A percentile compares a stretch with the other conserved stretches of the same genome.
Evolutionary conservation across 163 green algal species (phyloP).

Genomic region (Volvox carteri): DNA sequence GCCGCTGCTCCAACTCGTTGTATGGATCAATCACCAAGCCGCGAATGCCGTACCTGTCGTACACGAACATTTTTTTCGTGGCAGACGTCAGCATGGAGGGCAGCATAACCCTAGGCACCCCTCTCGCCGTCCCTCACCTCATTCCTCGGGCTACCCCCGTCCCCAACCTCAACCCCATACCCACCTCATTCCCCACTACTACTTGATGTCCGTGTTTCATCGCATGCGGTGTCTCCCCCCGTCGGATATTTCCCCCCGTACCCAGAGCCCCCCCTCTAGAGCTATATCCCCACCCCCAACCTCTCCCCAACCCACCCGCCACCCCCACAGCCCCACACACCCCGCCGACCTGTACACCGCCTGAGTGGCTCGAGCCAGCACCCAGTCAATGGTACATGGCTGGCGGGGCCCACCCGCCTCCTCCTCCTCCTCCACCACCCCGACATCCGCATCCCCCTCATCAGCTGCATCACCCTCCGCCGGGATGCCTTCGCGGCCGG

Average conservation of each 20-base stretch:
- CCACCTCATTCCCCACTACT: too few relatives aligned
- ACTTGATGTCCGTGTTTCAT: too few relatives aligned
- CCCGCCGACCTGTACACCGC: constrained; percentile 60
- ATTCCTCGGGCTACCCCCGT: too few relatives aligned
- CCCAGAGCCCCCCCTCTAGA: too few relatives aligned
- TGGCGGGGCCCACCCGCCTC: constrained; percentile 9
- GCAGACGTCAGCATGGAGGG: not conserved
- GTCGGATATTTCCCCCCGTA: too few relatives aligned
- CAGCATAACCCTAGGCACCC: not conserved
- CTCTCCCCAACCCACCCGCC: too few relatives aligned
- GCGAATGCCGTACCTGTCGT: constrained; percentile 84
- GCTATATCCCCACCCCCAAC: too few relatives aligned
- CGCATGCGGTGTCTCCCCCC: too few relatives aligned
- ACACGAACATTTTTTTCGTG: too few relatives aligned
- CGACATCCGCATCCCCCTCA: not conserved
- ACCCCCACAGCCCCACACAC: not conserved
- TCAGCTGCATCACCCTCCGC: not conserved
- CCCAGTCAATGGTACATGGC: constrained; percentile 66
- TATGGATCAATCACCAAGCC: constrained; percentile 98
- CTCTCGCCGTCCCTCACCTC: too few relatives aligned
- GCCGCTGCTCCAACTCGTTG: constrained; percentile 92
- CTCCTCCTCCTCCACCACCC: not conserved
- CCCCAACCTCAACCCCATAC: too few relatives aligned
- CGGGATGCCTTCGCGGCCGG: not conserved
- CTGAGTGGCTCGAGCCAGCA: constrained; percentile 61